Evolutionary conservation across 768 basidiomycete species (phyloP).

Genomic region (Tulasnella sp.): DNA sequence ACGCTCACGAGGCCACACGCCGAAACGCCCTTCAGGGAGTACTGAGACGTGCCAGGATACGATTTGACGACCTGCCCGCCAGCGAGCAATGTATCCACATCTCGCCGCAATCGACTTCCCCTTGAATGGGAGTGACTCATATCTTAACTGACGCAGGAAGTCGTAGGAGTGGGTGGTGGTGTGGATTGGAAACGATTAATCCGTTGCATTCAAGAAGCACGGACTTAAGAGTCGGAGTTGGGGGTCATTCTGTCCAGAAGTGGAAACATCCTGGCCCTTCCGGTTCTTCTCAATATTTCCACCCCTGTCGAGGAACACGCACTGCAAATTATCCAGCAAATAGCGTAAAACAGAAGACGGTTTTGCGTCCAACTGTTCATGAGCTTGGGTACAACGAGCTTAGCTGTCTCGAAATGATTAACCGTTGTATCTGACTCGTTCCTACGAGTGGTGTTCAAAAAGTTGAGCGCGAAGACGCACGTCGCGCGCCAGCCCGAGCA

Average conservation of each 20-base stretch:
- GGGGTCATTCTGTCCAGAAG: background rate
- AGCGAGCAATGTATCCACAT: background rate
- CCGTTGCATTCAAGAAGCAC: background rate
- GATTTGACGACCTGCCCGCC: constrained; percentile 18
- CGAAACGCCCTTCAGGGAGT: constrained; percentile 45
- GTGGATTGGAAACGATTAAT: background rate
- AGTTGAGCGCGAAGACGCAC: background rate
- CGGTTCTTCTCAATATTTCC: background rate
- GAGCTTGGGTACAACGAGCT: constrained; percentile 33
- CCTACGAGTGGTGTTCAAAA: background rate
- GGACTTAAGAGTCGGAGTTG: background rate
- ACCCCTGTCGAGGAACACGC: background rate
- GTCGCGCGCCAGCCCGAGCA: background rate
- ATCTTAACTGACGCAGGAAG: background rate
- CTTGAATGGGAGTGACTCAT: background rate
- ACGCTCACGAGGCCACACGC: constrained; percentile 64
- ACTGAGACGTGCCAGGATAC: constrained; percentile 54
- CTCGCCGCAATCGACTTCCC: background rate
- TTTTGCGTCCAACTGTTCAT: background rate
- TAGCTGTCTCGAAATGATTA: constrained; percentile 38
- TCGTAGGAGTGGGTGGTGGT: background rate
- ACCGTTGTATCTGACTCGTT: constrained; percentile 36
- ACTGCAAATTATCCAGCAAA: background rate
- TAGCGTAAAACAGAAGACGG: background rate
- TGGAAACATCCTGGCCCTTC: background rate